Percentiles rank a stretch among this genome's conserved stretches.
phyloP scores from a whole-genome alignment of 345 rosid species.

The Camelina hispida region DNA sequence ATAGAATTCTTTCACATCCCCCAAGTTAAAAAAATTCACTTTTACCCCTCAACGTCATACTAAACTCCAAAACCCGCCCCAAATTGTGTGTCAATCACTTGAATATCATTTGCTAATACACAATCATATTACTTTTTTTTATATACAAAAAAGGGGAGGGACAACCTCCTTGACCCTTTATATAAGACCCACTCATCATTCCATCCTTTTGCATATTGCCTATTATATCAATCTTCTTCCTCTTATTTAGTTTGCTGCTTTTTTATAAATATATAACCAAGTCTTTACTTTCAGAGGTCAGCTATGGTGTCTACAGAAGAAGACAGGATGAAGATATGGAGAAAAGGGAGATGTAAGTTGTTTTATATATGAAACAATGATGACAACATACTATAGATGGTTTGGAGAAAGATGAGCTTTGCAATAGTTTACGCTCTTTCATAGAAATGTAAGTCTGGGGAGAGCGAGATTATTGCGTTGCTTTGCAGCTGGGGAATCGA shows the following conservation, averaged over 20 bases:
- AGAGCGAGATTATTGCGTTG: slow-evolving; percentile 50
- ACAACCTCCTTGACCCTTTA: slow-evolving; percentile 44
- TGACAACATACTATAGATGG: not conserved
- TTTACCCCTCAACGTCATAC: slow-evolving; percentile 33
- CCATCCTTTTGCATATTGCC: slow-evolving; percentile 40
- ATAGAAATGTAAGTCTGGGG: slow-evolving; percentile 41
- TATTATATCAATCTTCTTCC: slow-evolving; percentile 6
- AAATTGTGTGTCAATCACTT: slow-evolving; percentile 36
- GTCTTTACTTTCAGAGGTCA: slow-evolving; percentile 24
- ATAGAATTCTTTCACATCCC: slow-evolving; percentile 28
- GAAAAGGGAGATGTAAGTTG: slow-evolving; percentile 16
- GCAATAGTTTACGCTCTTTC: slow-evolving; percentile 48
- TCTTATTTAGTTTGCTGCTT: slow-evolving; percentile 18
- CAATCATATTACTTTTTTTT: slow-evolving; percentile 35
- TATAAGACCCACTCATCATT: slow-evolving; percentile 47
- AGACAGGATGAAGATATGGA: slow-evolving; percentile 26
- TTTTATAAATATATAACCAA: slow-evolving; percentile 13
- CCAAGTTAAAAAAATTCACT: not conserved
- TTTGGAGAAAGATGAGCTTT: slow-evolving; percentile 36
- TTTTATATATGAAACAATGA: slow-evolving; percentile 24
- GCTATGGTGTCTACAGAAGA: slow-evolving; percentile 39
- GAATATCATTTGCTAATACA: slow-evolving; percentile 39
- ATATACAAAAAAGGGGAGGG: slow-evolving; percentile 11
- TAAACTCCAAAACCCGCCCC: slow-evolving; percentile 33
- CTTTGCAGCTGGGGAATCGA: slow-evolving; percentile 44